A percentile compares a stretch with the other conserved stretches of the same genome.
Evolutionary conservation across 2,329 filamentous ascomycete species (phyloP).

Genomic region (Lasiodiplodia sp.): DNA sequence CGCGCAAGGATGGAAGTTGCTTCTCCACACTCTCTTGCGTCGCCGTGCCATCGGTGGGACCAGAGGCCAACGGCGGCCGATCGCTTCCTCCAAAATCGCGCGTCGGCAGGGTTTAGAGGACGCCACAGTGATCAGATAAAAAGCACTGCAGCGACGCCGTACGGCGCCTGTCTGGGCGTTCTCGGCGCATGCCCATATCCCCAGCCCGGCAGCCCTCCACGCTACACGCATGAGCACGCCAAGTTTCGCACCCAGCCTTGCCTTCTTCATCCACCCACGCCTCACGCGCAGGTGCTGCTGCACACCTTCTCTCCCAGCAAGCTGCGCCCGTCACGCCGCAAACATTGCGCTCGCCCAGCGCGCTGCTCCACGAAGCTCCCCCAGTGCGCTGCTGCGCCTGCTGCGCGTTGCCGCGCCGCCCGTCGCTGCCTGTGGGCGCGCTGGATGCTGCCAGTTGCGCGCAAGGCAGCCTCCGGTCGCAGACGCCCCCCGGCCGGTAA

Average conservation of each 20-base stretch:
- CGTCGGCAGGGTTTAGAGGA: conserved; percentile 25
- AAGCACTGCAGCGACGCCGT: conserved; percentile 27
- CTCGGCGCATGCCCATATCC: conserved; percentile 27
- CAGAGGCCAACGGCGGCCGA: conserved; percentile 30
- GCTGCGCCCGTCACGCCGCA: background rate
- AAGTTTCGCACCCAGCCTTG: conserved; percentile 20
- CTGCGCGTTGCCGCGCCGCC: conserved; percentile 23
- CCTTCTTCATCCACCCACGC: conserved; percentile 20
- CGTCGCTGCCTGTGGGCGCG: conserved; percentile 26
- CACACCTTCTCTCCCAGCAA: conserved; percentile 1
- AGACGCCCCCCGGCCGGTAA: conserved; percentile 10
- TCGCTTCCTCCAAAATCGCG: conserved; percentile 25
- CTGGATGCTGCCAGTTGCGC: conserved; percentile 30
- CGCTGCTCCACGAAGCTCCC: background rate
- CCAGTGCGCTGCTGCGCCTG: conserved; percentile 23
- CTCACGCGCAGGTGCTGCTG: background rate
- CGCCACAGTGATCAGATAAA: conserved; percentile 31
- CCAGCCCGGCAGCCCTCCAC: conserved; percentile 25
- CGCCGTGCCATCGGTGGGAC: conserved; percentile 24
- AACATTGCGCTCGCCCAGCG: background rate
- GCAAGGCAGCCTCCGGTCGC: conserved; percentile 27
- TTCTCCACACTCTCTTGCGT: conserved; percentile 28
- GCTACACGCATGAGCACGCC: conserved; percentile 26
- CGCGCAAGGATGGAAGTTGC: conserved; percentile 23
- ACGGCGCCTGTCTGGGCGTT: conserved; percentile 22